A percentile compares a stretch with the other conserved stretches of the same genome.
Evolutionary conservation across 1,139 yeast genomes (phyloP).

Genomic region (Saccharomyces hybrid): DNA sequence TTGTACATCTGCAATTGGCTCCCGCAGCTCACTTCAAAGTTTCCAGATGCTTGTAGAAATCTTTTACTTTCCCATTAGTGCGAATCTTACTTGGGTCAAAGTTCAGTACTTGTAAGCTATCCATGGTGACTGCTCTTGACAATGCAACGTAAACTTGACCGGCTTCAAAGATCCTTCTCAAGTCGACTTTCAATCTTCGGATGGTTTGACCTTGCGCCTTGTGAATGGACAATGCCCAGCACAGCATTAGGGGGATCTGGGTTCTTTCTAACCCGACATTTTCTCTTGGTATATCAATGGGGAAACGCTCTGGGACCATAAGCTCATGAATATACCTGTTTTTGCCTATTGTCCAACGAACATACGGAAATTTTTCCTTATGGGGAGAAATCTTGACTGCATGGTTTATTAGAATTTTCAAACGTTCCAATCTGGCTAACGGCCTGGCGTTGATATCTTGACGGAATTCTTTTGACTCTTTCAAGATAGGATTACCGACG

Average conservation of each 20-base stretch:
- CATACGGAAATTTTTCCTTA: constrained; percentile 42
- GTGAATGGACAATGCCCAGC: constrained; percentile 89
- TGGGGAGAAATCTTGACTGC: constrained; percentile 32
- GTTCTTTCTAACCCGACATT: constrained; percentile 35
- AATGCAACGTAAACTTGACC: constrained; percentile 90
- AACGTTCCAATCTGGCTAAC: constrained; percentile 20
- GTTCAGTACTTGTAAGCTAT: constrained; percentile 63
- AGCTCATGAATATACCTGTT: constrained; percentile 23
- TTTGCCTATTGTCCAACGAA: constrained; percentile 39
- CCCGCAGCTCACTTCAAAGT: constrained; percentile 11
- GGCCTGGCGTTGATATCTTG: constrained; percentile 21
- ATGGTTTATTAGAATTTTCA: constrained; percentile 29
- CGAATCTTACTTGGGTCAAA: constrained; percentile 56
- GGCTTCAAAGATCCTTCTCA: constrained; percentile 63
- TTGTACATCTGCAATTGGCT: background rate
- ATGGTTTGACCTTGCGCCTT: constrained; percentile 90
- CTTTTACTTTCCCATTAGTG: constrained; percentile 58
- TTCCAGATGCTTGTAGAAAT: constrained; percentile 49
- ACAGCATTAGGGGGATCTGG: constrained; percentile 67
- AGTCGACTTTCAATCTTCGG: constrained; percentile 66
- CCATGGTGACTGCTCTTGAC: constrained; percentile 76
- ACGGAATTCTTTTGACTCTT: constrained; percentile 22
- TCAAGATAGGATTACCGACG: constrained; percentile 20
- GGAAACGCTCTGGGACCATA: constrained; percentile 27
- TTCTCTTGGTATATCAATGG: constrained; percentile 29